Evolutionary conservation across 176 grass and related monocot genomes (phyloP).

Genomic region (Elaeis guineensis): DNA sequence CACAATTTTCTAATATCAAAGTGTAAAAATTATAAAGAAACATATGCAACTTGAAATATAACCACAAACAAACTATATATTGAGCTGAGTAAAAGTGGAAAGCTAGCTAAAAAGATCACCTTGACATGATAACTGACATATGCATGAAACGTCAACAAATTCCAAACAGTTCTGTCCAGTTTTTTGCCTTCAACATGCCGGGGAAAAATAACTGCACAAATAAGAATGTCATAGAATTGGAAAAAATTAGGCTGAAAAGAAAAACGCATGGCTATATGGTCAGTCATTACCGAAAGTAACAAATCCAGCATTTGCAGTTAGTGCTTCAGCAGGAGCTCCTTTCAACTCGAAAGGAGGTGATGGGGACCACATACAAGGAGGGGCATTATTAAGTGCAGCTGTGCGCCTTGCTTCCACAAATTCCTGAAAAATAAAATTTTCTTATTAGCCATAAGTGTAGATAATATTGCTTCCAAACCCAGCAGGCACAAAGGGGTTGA

Average conservation of each 20-base stretch:
- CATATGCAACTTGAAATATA: background rate
- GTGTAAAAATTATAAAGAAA: background rate
- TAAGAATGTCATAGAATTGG: slow-evolving; percentile 22
- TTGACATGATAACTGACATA: slow-evolving; percentile 99
- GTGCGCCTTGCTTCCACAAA: slow-evolving; percentile 96
- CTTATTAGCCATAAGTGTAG: background rate
- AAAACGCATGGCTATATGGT: background rate
- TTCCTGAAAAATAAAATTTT: slow-evolving; percentile 44
- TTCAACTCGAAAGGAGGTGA: slow-evolving; percentile 82
- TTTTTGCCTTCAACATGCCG: slow-evolving; percentile 87
- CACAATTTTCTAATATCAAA: too few species aligned
- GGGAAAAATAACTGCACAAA: slow-evolving; percentile 73
- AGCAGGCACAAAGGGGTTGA: too few species aligned
- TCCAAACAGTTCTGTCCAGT: slow-evolving; percentile 96
- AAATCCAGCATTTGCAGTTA: slow-evolving; percentile 97
- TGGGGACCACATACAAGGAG: slow-evolving; percentile 89
- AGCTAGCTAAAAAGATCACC: slow-evolving; percentile 25
- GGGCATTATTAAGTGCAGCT: slow-evolving; percentile 72
- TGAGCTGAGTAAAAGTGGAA: too few species aligned
- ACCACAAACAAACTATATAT: background rate
- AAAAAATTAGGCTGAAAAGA: slow-evolving; percentile 1
- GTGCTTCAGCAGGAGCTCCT: slow-evolving; percentile 54
- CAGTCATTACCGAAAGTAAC: slow-evolving; percentile 90
- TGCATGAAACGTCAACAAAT: slow-evolving; percentile 97
- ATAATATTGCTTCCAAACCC: too few species aligned